Base-by-base conservation (phyloP, 345 rosid genomes). In the Eutrema heterophyllum region DNA sequence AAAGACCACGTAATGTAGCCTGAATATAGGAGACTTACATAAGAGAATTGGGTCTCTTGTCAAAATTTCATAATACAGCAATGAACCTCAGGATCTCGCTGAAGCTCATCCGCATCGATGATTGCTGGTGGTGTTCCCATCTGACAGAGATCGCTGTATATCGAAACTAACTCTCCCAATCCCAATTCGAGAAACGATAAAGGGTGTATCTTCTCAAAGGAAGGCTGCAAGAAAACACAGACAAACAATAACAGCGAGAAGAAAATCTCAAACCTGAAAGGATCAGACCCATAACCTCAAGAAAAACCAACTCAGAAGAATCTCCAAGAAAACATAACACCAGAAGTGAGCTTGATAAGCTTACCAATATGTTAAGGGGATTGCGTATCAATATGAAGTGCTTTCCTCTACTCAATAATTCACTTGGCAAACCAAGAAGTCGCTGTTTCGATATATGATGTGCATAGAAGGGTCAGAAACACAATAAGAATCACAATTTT, bases 141-240 rank as follows among this genome's bases (percentile, higher is more conserved):
- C 70, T 78, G 83, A 75, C 80, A 88, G 46, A 92, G 98, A 68
- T 87, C 89, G 29, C 78, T 81, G 79, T 86, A 92, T 73, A 87
- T 83, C 39, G 89, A 81, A 67, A 90, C 87, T 33, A 92, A 78
- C 33, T 90, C 95, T 35, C 72, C 87, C 75, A 92, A 75, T 44
- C 97, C 95, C 60, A 90, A n/a, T 80, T 93, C 98, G 39, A 56
- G 68, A 73, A 90, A 79, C 8, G 97, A 83, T 51, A 87, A 85
- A 50, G 87, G 85, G 26, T 79, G 73, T 59, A 93, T 71, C 79
- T 86, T 88, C 45, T 77, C 85, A 70, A 87, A 88, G 62, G 98
- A 90, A 68, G 90, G 85, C 97, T 93, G 86, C 57, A 55, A 33
- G 7, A 15, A 36, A 36, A 43, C 15, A 18, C 14, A 63, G 40